These are phyloP conservation scores for Vanrija humicola DNA, from an alignment of 1,284 basidiomycete genomes.

Conservation along the genomic window DNA sequence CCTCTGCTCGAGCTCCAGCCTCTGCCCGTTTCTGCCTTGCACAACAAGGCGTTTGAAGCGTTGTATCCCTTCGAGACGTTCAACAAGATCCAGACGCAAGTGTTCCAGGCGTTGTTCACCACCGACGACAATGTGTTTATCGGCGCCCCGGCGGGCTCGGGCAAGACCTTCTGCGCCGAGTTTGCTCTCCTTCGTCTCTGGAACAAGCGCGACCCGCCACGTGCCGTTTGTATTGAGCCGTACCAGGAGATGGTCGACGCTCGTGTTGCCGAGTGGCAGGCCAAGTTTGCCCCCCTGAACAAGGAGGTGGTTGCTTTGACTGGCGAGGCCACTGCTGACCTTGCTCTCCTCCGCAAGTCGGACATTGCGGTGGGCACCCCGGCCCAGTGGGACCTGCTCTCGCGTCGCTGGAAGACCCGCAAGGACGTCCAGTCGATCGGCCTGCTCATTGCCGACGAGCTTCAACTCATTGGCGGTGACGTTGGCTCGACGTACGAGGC, in stretches of 20 bases:
- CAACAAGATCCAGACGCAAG: conserved; percentile 99
- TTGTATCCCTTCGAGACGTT: conserved; percentile 82
- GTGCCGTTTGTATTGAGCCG: conserved; percentile 95
- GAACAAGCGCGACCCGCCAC: conserved; percentile 73
- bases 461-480: conserved; percentile 88
- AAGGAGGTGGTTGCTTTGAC: conserved; percentile 91
- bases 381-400: conserved; percentile 92
- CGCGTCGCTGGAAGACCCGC: conserved; percentile 84
- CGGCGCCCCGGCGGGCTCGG: conserved; percentile 91
- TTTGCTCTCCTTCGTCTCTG: conserved; percentile 89
- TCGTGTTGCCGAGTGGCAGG: conserved; percentile 81
- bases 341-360: conserved; percentile 84
- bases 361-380: conserved; percentile 91
- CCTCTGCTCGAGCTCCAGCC: conserved; percentile 89
- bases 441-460: conserved; percentile 89
- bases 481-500: conserved; percentile 96
- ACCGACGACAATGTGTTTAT: conserved; percentile 95
- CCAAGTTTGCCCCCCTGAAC: conserved; percentile 75
- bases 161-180: conserved; percentile 96
- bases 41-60: conserved; percentile 83
- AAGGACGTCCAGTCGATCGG: conserved; percentile 95
- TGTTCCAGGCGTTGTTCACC: conserved; percentile 95
- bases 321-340: conserved; percentile 89
- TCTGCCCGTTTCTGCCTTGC: conserved; percentile 81
- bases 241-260: conserved; percentile 95